These are phyloP conservation scores for Candida corydali DNA, from an alignment of 805 yeast species.

Conservation along the genomic window DNA sequence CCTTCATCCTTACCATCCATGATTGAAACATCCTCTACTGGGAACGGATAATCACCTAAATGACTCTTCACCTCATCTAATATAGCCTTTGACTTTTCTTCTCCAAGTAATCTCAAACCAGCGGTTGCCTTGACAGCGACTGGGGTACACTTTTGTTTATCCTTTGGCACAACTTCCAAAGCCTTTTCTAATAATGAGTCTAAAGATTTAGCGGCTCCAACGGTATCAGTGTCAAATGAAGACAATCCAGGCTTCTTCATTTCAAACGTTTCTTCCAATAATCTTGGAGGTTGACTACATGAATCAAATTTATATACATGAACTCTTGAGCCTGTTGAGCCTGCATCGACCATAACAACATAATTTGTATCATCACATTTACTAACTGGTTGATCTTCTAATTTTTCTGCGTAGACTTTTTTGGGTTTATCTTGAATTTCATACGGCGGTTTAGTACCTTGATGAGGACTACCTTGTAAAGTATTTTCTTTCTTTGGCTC, in stretches of 20 bases:
- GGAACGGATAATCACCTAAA: conserved; percentile 80
- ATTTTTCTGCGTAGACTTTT: conserved; percentile 10
- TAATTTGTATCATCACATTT: conserved; percentile 48
- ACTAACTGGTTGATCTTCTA: conserved; percentile 7
- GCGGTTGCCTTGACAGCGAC: conserved; percentile 98
- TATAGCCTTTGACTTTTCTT: conserved; percentile 65
- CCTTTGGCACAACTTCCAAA: conserved; percentile 68
- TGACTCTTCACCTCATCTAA: conserved; percentile 72
- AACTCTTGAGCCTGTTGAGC: conserved; percentile 94
- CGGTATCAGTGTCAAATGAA: conserved; percentile 72
- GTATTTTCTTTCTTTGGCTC: conserved; percentile 22
- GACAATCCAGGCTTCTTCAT: conserved; percentile 94
- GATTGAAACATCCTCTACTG: conserved; percentile 85
- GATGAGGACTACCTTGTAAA: conserved; percentile 30
- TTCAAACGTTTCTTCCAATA: conserved; percentile 75
- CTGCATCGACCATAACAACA: conserved; percentile 96
- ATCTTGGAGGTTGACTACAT: conserved; percentile 78
- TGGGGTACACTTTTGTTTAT: conserved; percentile 77
- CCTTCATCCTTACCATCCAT: conserved; percentile 98
- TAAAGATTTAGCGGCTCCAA: conserved; percentile 84
- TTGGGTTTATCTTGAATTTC: conserved; percentile 13
- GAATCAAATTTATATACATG: conserved; percentile 91
- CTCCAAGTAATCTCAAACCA: conserved; percentile 84
- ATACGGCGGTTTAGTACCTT: conserved; percentile 35
- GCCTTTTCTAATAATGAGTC: conserved; percentile 81